Conservation (phyloP, 1,284 basidiomycete genomes). For the Phenoliferia sp. region DNA sequence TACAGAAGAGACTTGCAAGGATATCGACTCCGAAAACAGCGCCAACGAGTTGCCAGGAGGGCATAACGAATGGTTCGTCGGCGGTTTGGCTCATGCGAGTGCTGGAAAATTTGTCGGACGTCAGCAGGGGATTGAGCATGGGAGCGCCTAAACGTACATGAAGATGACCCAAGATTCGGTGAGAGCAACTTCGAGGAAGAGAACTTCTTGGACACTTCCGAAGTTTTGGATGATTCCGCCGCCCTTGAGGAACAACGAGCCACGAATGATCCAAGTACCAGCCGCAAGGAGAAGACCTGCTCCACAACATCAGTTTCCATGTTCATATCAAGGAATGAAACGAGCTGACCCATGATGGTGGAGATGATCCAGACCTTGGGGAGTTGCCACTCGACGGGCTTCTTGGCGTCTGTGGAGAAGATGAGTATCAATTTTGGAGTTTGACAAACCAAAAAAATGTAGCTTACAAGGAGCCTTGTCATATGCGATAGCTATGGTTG, state of each 20-base stretch:
- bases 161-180: slow-evolving; percentile 56
- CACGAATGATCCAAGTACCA: slow-evolving; percentile 54
- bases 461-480: background rate
- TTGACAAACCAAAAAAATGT: slow-evolving; percentile 32
- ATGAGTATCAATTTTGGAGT: slow-evolving; percentile 46
- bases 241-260: slow-evolving; percentile 48
- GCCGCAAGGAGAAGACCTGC: slow-evolving; percentile 47
- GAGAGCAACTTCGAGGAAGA: slow-evolving; percentile 56
- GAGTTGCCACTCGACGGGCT: slow-evolving; percentile 56
- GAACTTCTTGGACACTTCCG: slow-evolving; percentile 51
- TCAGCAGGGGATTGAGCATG: background rate
- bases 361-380: slow-evolving; percentile 56
- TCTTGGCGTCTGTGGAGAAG: slow-evolving; percentile 49
- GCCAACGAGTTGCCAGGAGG: slow-evolving; percentile 50
- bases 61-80: slow-evolving; percentile 41
- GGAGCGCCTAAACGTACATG: background rate
- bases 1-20: slow-evolving; percentile 40
- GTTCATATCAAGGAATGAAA: too few relatives aligned
- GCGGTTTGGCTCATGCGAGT: slow-evolving; percentile 30
- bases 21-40: slow-evolving; percentile 53
- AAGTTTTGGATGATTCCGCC: slow-evolving; percentile 55
- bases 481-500: slow-evolving; percentile 32
- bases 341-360: slow-evolving; percentile 43
- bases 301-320: too few relatives aligned
- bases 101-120: slow-evolving; percentile 28